Conservation (phyloP, 306 rosid genomes). For the Notholithocarpus densiflorus region DNA sequence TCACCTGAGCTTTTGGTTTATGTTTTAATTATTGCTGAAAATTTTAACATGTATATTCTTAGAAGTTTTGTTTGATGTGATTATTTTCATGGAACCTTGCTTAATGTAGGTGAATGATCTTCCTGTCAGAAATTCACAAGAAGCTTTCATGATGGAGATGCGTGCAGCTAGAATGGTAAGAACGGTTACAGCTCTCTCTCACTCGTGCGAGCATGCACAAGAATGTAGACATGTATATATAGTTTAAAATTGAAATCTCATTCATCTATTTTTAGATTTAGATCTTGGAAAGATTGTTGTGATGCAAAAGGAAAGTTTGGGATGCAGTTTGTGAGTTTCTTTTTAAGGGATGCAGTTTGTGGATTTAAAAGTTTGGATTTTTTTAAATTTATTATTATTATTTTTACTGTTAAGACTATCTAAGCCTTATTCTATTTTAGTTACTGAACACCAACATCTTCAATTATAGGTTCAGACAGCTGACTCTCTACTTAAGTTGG, state of each 20-base stretch:
- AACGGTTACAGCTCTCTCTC: background rate
- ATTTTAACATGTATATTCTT: background rate
- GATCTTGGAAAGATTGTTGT: background rate
- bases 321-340: background rate
- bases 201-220: background rate
- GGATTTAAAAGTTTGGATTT: background rate
- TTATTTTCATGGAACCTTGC: slow-evolving; percentile 2
- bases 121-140: slow-evolving; percentile 86
- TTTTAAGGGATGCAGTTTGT: background rate
- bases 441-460: background rate
- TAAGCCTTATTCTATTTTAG: no score
- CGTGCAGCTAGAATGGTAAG: slow-evolving; percentile 85
- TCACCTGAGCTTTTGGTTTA: background rate
- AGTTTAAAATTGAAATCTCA: background rate
- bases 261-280: background rate
- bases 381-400: background rate
- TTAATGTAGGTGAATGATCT: slow-evolving; percentile 71
- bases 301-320: background rate
- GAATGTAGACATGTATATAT: no score
- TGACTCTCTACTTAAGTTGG: slow-evolving; percentile 78
- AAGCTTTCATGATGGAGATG: slow-evolving; percentile 92
- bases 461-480: slow-evolving; percentile 66
- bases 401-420: no score
- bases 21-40: slow-evolving; percentile 1
- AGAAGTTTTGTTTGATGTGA: background rate